phyloP scores from a whole-genome alignment of 148 eudicot genomes.

The Bassia scoparia region DNA sequence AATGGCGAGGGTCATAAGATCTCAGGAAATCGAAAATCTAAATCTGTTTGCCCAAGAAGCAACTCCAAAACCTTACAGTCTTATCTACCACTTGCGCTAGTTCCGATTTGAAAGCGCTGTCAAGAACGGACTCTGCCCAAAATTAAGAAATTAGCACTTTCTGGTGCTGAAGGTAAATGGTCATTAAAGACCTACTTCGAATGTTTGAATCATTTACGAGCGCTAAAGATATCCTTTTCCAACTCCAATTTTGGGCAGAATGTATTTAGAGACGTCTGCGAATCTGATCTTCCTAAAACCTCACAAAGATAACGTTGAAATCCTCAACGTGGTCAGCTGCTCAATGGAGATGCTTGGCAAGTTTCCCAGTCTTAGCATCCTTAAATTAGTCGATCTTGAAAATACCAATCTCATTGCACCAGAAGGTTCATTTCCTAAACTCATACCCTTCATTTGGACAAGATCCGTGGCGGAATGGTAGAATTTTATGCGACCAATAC shows the following conservation, averaged over 20 bases:
- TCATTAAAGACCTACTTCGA: background rate
- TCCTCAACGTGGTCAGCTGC: background rate
- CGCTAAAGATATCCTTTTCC: background rate
- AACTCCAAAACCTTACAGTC: background rate
- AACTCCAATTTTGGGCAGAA: background rate
- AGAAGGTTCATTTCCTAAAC: conserved; percentile 9
- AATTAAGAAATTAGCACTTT: conserved; percentile 7
- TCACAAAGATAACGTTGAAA: conserved; percentile 23
- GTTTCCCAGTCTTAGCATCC: conserved; percentile 21
- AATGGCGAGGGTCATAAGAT: background rate
- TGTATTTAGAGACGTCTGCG: background rate
- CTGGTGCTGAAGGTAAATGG: background rate
- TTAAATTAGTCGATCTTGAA: conserved; percentile 4
- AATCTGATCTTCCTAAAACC: background rate
- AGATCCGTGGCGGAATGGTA: background rate
- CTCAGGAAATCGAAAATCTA: background rate
- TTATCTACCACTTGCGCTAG: conserved; percentile 15
- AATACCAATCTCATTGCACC: too few species aligned
- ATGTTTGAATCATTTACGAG: background rate
- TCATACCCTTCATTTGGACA: conserved; percentile 16
- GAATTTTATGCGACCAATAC: too few species aligned
- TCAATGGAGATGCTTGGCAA: conserved; percentile 1
- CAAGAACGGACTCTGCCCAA: background rate
- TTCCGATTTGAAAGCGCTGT: conserved; percentile 11
- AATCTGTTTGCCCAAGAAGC: conserved; percentile 1